Conservation (phyloP, 306 rosid genomes). For the Vigna angularis region DNA sequence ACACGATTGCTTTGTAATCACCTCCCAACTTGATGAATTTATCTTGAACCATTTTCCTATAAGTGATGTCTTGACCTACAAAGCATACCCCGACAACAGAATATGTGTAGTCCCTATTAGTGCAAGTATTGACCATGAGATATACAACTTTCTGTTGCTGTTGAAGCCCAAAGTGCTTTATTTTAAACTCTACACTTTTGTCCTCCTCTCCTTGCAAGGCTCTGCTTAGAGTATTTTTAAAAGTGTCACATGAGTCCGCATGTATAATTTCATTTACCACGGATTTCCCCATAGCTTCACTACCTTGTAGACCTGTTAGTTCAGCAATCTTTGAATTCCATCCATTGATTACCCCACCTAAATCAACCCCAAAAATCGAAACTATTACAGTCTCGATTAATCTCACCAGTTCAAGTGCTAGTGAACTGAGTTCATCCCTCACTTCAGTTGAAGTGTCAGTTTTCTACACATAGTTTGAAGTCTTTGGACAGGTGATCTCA, state of each 20-base stretch:
- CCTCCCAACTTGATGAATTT: too few relatives aligned
- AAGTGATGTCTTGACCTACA: too few relatives aligned
- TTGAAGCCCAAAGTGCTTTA: too few relatives aligned
- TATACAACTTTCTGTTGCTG: too few relatives aligned
- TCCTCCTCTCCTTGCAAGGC: too few relatives aligned
- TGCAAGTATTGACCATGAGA: too few relatives aligned
- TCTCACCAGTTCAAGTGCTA: slow-evolving; percentile 83
- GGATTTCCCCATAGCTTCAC: slow-evolving; percentile 75
- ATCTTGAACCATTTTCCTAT: too few relatives aligned
- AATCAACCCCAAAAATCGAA: slow-evolving; percentile 84
- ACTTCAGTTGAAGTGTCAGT: slow-evolving; percentile 45
- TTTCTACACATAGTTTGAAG: background rate
- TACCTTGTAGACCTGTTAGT: slow-evolving; percentile 61
- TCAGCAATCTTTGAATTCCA: slow-evolving; percentile 82
- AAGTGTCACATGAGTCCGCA: slow-evolving; percentile 63
- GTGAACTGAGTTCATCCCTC: slow-evolving; percentile 70
- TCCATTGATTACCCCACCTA: slow-evolving; percentile 73
- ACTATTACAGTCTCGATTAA: slow-evolving; percentile 84
- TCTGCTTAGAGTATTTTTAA: too few relatives aligned
- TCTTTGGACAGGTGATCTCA: slow-evolving; percentile 51
- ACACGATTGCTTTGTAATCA: too few relatives aligned
- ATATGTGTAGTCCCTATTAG: too few relatives aligned
- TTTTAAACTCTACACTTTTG: too few relatives aligned
- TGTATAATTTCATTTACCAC: slow-evolving; percentile 66
- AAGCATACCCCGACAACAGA: too few relatives aligned